Evolutionary conservation across 352 stramenopile species (phyloP), one percentile per base, ranked within the genome.

Genomic region (Globisporangium cylindrosporum): DNA sequence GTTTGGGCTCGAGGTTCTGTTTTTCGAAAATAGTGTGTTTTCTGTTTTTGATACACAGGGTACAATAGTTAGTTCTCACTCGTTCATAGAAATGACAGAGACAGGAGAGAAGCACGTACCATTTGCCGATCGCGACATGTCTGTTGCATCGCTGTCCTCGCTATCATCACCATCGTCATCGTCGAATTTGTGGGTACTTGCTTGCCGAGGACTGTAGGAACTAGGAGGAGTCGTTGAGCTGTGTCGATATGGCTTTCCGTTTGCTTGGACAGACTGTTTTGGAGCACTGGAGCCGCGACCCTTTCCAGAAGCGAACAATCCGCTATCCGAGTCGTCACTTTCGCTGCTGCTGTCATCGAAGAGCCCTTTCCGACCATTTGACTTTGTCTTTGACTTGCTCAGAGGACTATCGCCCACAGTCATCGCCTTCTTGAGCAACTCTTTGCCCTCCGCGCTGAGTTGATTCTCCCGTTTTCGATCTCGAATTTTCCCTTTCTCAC

Each of bases 311-410:
- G 79, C 79, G 48, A 92, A 91, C 14, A 92, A 59, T 0, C 78
- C 84, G 27, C 60, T 70, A 29, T 89, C 79, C 0, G 73, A 83
- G 56, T 84, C 78, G 34, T 85, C 78, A 24, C 64, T 71, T 22
- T 73, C 68, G 43, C 79, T 88, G 73, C 75, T 88, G 59, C 86
- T 95, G 41, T 92, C 87, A 68, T 95, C 88, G 72, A 95, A 95
- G 1, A 95, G 68, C 5, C 86, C 86, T 56, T 79, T 90, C 2
- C 86, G 79, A 57, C 81, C 80, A 7, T 78, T 53, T 60, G 70
- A 72, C 15, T 66, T 15, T 15, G 78, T 77, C 24, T 74, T 81
- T n/a, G 62, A 59, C 22, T 57, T 69, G 46, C 46, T 66, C 60
- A 41, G 55, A 22, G 64, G 38, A 12, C 29, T 49, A 18, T 73